Base-by-base conservation (phyloP, 352 stramenopile genomes). In the Phytophthora brassicae region DNA sequence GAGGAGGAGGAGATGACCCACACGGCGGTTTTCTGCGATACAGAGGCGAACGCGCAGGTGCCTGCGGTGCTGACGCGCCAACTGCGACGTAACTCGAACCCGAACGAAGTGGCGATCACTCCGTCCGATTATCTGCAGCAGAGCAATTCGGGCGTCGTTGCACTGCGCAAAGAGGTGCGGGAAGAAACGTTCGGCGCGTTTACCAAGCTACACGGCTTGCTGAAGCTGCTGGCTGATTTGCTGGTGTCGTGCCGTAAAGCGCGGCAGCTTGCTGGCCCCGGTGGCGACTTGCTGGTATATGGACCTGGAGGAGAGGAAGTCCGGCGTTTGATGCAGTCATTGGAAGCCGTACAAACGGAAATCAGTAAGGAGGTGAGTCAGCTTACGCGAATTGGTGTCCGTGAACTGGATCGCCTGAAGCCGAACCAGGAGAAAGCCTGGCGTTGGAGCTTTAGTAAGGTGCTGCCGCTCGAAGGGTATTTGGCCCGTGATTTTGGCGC, bases 381-480 rank as follows among this genome's bases (percentile, higher is more conserved):
- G 50, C 72, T 95, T 6, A 95, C 84, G 8, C 83, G 82, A 31
- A 83, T 92, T 57, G 86, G 86, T 35, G 86, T 95, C 29, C 84
- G 82, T 13, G 86, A 93, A 49, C 66, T 95, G 13, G 86, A 95
- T 56, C 82, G 79, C n/a, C 66, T 95, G 4, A 95, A 95, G 53
- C 81, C 86, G 6, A 95, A 90, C 49, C 82, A 92, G 54, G 86
- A 95, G 49, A 91, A 90, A 59, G 84, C 72, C 5, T 95, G 86
- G 86, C 80, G 84, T 24, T 89, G 86, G 72, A 91, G 84, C 54
- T 93, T 93, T 56, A 92, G 84, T 51, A 92, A 93, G 51, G 86
- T 93, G 44, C 41, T 93, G 48, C 85, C 81, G 0, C 64, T 95
- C 24, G 82, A 95, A 74, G 87, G 86, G 31, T 93, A 93, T 52